A percentile compares a stretch with the other conserved stretches of the same genome.
These are phyloP conservation scores for Russula foetens DNA, from an alignment of 768 basidiomycete species.

Conservation along the genomic window DNA sequence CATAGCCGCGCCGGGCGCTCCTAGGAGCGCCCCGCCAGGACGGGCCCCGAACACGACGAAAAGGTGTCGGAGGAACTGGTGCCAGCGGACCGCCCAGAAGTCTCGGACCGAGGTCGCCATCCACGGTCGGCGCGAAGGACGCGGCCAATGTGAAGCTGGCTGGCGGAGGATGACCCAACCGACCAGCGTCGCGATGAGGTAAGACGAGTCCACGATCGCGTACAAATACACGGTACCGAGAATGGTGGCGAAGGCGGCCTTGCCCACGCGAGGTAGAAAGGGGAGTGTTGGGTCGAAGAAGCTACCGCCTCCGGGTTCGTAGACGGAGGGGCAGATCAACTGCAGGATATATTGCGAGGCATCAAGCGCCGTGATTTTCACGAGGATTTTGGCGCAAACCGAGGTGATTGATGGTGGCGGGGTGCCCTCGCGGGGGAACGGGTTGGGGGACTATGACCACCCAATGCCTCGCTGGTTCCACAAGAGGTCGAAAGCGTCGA, in stretches of 20 bases:
- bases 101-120: constrained; percentile 30
- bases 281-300: neutral
- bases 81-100: constrained; percentile 35
- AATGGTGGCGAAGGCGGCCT: neutral
- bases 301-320: neutral
- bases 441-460: constrained; percentile 13
- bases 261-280: neutral
- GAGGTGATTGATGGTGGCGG: neutral
- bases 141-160: constrained; percentile 28
- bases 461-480: constrained; percentile 10
- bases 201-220: constrained; percentile 16
- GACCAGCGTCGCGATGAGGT: constrained; percentile 22
- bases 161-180: constrained; percentile 26
- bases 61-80: constrained; percentile 28
- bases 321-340: neutral
- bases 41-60: constrained; percentile 29
- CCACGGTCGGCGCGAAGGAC: constrained; percentile 30
- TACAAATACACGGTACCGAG: constrained; percentile 6
- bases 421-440: neutral
- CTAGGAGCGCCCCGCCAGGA: constrained; percentile 33
- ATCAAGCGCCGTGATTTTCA: constrained; percentile 1
- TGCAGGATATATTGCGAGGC: neutral
- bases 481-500: constrained; percentile 12
- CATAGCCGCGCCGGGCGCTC: constrained; percentile 42
- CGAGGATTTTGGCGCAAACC: neutral